Conservation (phyloP, 805 yeast genomes). For the Kazachstania martiniae region DNA sequence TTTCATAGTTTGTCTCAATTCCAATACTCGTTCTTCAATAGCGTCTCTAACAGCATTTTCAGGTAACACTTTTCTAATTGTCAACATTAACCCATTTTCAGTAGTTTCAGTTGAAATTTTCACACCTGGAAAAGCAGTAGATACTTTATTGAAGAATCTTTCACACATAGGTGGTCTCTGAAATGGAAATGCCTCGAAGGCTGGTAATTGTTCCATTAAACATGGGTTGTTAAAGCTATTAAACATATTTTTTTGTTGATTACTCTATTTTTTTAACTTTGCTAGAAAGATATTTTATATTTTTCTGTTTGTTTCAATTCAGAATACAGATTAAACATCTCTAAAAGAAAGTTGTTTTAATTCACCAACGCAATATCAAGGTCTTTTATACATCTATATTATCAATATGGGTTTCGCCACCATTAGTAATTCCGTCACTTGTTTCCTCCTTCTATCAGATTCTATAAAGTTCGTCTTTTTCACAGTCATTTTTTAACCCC, state of each 20-base stretch:
- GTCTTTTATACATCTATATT: too few species aligned
- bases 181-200: conserved; percentile 2
- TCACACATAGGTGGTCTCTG: neutral
- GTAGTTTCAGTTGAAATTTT: conserved; percentile 1
- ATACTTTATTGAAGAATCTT: neutral
- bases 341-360: too few species aligned
- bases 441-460: neutral
- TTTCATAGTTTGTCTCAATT: conserved; percentile 5
- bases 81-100: conserved; percentile 2
- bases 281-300: too few species aligned
- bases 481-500: too few species aligned
- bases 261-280: too few species aligned
- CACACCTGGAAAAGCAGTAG: neutral
- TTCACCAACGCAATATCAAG: too few species aligned
- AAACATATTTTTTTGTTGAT: conserved; percentile 9
- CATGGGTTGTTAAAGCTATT: conserved; percentile 16
- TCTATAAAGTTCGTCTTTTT: conserved; percentile 1
- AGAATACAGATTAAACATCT: too few species aligned
- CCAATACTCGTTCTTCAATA: conserved; percentile 8
- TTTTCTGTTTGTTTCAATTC: too few species aligned
- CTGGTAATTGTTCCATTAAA: conserved; percentile 16
- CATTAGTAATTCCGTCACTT: too few species aligned
- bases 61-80: conserved; percentile 6
- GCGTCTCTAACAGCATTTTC: conserved; percentile 11
- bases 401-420: too few species aligned